Conservation (phyloP, 2,329 filamentous ascomycete genomes). For the Beauveria varroae region DNA sequence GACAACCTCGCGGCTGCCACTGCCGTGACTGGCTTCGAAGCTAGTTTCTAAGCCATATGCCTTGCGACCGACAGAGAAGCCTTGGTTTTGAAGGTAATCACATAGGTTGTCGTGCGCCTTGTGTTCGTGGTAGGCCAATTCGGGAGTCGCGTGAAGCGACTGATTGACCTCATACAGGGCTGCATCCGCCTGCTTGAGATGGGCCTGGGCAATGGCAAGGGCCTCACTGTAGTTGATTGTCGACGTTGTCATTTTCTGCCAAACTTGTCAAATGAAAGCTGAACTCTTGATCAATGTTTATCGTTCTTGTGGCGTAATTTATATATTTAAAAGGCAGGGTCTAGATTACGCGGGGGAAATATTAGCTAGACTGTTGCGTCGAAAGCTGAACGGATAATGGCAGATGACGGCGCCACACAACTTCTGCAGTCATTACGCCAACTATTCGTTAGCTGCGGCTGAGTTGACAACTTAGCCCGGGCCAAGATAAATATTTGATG, state of each 20-base stretch:
- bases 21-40: constrained; percentile 39
- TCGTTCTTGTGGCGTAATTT: too few relatives aligned
- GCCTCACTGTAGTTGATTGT: neutral
- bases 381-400: too few relatives aligned
- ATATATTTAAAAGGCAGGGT: too few relatives aligned
- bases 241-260: neutral
- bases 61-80: constrained; percentile 38
- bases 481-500: neutral
- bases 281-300: too few relatives aligned
- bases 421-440: too few relatives aligned
- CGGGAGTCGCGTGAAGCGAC: constrained; percentile 36
- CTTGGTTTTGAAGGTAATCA: constrained; percentile 33
- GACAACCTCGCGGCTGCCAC: constrained; percentile 27
- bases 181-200: constrained; percentile 15
- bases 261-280: too few relatives aligned
- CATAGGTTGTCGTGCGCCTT: constrained; percentile 44
- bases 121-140: constrained; percentile 43
- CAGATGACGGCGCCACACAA: too few relatives aligned
- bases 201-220: constrained; percentile 16
- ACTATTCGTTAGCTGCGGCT: neutral
- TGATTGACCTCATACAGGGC: constrained; percentile 17
- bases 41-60: constrained; percentile 45
- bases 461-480: neutral
- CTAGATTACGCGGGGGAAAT: too few relatives aligned
- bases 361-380: too few relatives aligned